Base-by-base conservation (phyloP, 805 yeast species). In the Teunomyces aglyptinius region DNA sequence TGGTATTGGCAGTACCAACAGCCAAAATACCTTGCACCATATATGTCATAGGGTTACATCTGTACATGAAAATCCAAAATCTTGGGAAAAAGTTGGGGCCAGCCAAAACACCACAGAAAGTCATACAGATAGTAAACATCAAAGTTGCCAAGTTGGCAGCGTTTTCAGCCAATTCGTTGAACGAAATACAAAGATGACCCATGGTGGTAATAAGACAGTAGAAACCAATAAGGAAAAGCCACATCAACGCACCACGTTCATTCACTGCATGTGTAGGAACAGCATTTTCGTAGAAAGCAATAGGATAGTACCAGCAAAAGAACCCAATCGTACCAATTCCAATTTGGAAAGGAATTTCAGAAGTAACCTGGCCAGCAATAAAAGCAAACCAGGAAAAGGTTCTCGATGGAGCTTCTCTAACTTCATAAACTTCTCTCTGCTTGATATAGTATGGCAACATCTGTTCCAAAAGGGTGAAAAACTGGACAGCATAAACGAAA, bases 21-120 rank as follows among this genome's bases (percentile, higher is more conserved):
- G 64, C 41, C 42, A 65, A 61, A 55, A 80, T 63, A 36, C 81
- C 83, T 78, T 84, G 60, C 44, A 86, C 69, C 68, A 84, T 74
- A 55, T 85, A 86, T 1, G 89, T 82, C 51, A 84, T 68, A 13
- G 94, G 51, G 81, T 78, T 75, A 15, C 73, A 77, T 60, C 90
- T 73, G 73, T 85, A 86, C 89, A 86, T 82, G 73, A 85, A 86
- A 38, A 77, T 70, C 90, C 91, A 81, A 64, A 57, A 71, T 44
- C 55, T 57, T 15, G 63, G 68, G 58, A 57, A 70, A 53, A 52
- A 57, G 60, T 50, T 55, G 11, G 55, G 65, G 12, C 59, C 58
- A 13, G 66, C 68, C 43, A 67, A 56, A 15, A 65, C 70, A 57
- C 71, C 71, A 63, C 70, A 64, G 60, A 65, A 65, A 34, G 57